These are phyloP conservation scores for Nitzschia sp. DNA, from an alignment of 108 stramenopile genomes.

Conservation along the genomic window DNA sequence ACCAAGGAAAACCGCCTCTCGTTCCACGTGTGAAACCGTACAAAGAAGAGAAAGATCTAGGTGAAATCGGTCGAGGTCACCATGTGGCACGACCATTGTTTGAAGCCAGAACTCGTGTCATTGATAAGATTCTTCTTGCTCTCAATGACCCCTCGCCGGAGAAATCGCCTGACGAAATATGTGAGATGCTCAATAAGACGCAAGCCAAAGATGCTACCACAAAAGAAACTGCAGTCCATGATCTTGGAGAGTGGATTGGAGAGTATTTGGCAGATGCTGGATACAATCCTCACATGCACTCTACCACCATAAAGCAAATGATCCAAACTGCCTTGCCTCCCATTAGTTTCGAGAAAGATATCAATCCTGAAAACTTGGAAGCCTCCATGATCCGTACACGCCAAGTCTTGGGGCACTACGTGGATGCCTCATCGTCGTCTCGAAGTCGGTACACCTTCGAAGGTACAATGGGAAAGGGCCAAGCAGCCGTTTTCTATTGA, in stretches of 20 bases:
- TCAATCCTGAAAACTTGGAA: conserved; percentile 41
- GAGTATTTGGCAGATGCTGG: conserved; percentile 50
- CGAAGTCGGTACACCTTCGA: not conserved
- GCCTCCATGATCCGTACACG: not conserved
- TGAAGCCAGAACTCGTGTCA: conserved; percentile 19
- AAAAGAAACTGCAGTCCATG: conserved; percentile 9
- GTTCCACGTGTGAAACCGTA: conserved; percentile 36
- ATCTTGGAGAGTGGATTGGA: conserved; percentile 50
- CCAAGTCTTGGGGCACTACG: conserved; percentile 3
- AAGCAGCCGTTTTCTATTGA: too few species aligned
- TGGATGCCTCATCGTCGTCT: too few species aligned
- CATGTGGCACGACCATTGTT: not conserved
- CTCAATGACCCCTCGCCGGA: conserved; percentile 18
- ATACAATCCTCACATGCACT: conserved; percentile 38
- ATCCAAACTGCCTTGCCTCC: conserved; percentile 44
- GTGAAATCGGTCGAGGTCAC: too few species aligned
- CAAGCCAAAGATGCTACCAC: conserved; percentile 11
- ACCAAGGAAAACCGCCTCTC: conserved; percentile 26
- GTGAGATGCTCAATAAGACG: conserved; percentile 26
- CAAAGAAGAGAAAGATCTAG: conserved; percentile 39
- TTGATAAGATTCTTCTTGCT: conserved; percentile 25
- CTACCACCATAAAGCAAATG: conserved; percentile 48
- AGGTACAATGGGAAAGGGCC: conserved; percentile 5
- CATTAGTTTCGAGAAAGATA: conserved; percentile 22
- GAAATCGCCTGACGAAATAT: conserved; percentile 23